A percentile compares a stretch with the other conserved stretches of the same genome.
phyloP scores from a whole-genome alignment of 2,329 filamentous ascomycete species.

The Sporothrix luriei region DNA sequence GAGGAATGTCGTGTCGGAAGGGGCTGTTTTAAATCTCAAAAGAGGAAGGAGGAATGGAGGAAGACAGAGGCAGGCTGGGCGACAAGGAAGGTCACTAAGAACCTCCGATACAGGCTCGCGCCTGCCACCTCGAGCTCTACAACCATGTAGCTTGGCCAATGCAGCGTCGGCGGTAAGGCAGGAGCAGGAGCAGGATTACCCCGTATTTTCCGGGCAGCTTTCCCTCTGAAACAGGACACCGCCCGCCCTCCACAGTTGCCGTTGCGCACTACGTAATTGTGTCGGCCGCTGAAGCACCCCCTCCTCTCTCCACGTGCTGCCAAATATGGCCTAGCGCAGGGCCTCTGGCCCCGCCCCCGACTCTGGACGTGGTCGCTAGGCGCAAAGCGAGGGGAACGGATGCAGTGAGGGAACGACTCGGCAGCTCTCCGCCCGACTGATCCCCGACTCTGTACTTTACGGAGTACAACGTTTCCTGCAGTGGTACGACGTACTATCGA shows the following conservation, averaged over 20 bases:
- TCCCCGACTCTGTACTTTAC: background rate
- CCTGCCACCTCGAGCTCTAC: background rate
- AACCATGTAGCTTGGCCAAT: too few species aligned
- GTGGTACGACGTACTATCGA: background rate
- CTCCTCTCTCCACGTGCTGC: slow-evolving; percentile 19
- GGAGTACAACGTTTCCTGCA: background rate
- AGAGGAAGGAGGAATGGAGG: slow-evolving; percentile 25
- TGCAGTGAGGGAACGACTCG: slow-evolving; percentile 6
- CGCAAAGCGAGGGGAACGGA: background rate
- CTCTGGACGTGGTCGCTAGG: background rate
- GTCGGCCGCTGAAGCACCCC: background rate
- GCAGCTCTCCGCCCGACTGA: slow-evolving; percentile 8
- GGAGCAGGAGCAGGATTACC: background rate
- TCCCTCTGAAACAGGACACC: slow-evolving; percentile 5
- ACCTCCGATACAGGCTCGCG: background rate
- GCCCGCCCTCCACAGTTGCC: background rate
- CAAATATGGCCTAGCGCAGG: slow-evolving; percentile 20
- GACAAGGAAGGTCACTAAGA: background rate
- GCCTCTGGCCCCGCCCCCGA: background rate
- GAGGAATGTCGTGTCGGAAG: slow-evolving; percentile 11
- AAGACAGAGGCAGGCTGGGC: background rate
- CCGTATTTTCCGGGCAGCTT: slow-evolving; percentile 17
- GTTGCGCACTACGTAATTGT: slow-evolving; percentile 21
- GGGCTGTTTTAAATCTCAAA: slow-evolving; percentile 12
- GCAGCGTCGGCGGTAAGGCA: background rate